These are phyloP conservation scores for Leishmania amazonensis DNA, from an alignment of 208 protist species.

Conservation along the genomic window DNA sequence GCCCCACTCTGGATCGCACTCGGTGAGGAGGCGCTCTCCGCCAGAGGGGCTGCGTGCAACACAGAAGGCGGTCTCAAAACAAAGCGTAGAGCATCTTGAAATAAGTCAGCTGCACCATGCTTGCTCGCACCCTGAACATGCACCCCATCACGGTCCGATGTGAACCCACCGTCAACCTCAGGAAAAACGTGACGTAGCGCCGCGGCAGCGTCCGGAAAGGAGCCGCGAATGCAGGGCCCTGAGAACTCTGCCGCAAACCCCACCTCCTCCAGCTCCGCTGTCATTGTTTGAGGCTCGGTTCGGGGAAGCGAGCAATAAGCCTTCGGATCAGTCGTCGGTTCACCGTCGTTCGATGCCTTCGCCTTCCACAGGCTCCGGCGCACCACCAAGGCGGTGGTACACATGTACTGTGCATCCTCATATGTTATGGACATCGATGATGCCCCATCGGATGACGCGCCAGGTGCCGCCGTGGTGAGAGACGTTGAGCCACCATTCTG, in stretches of 20 bases:
- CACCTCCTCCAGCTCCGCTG: conserved; percentile 44
- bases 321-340: neutral
- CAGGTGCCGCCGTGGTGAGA: neutral
- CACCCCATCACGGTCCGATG: neutral
- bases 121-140: neutral
- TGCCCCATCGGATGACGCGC: neutral
- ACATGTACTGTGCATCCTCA: conserved; percentile 46
- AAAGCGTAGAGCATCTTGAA: conserved; percentile 10
- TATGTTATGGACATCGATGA: conserved; percentile 9
- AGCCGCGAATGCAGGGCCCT: conserved; percentile 38
- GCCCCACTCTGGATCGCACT: neutral
- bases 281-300: conserved; percentile 1
- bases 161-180: neutral
- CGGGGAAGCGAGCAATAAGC: neutral
- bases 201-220: conserved; percentile 35
- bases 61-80: conserved; percentile 19
- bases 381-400: conserved; percentile 35
- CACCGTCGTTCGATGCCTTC: neutral
- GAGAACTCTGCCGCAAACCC: conserved; percentile 51
- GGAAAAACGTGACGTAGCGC: conserved; percentile 4
- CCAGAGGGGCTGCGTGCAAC: neutral
- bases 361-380: conserved; percentile 12
- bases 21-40: neutral
- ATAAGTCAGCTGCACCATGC: neutral
- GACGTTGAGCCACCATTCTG: neutral